A percentile compares a stretch with the other conserved stretches of the same genome.
Evolutionary conservation across 2,329 filamentous ascomycete genomes (phyloP).

Genomic region (Epichloe sibirici): DNA sequence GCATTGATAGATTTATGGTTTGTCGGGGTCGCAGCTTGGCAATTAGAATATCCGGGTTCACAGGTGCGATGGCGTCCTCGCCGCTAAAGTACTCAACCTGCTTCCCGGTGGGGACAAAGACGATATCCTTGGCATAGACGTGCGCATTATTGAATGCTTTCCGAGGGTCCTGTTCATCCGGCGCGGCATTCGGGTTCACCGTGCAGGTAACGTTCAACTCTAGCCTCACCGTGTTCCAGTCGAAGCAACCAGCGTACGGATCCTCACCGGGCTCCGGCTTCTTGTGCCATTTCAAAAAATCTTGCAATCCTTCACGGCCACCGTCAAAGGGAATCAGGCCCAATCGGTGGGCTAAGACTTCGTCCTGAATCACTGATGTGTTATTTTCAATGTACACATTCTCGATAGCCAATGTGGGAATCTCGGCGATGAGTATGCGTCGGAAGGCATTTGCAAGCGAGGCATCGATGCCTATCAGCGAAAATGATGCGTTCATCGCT

Average conservation of each 20-base stretch:
- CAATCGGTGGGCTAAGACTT: slow-evolving; percentile 82
- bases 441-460: slow-evolving; percentile 94
- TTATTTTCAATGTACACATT: slow-evolving; percentile 90
- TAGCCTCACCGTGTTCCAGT: slow-evolving; percentile 81
- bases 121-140: slow-evolving; percentile 67
- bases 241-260: slow-evolving; percentile 46
- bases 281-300: slow-evolving; percentile 72
- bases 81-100: slow-evolving; percentile 60
- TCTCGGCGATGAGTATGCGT: slow-evolving; percentile 87
- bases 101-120: slow-evolving; percentile 62
- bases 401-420: slow-evolving; percentile 90
- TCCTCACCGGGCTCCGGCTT: slow-evolving; percentile 54
- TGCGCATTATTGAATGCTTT: slow-evolving; percentile 80
- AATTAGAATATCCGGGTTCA: slow-evolving; percentile 86
- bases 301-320: slow-evolving; percentile 58
- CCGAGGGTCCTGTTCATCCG: slow-evolving; percentile 64
- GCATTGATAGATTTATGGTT: slow-evolving; percentile 73
- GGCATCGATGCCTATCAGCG: slow-evolving; percentile 81
- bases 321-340: slow-evolving; percentile 86
- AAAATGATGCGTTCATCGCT: slow-evolving; percentile 70
- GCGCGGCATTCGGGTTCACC: slow-evolving; percentile 59
- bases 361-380: slow-evolving; percentile 94
- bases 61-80: slow-evolving; percentile 56
- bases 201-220: slow-evolving; percentile 69
- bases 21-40: slow-evolving; percentile 90